Conservation (phyloP, 129 eudicot species). For the Pseudognaphalium luteoalbum region DNA sequence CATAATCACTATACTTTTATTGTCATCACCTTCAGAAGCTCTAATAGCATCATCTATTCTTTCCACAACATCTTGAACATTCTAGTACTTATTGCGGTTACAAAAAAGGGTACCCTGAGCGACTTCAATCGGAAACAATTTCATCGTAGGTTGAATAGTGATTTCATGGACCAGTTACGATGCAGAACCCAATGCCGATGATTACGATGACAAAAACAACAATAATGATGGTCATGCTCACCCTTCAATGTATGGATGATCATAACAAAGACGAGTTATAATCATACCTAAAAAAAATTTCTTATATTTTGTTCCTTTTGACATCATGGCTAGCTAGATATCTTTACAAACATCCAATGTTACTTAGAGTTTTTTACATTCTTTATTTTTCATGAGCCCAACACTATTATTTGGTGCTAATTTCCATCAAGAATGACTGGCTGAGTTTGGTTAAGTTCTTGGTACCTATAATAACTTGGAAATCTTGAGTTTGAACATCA, state of each 20-base stretch:
- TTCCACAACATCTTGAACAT: too few relatives aligned
- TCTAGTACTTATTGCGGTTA: too few relatives aligned
- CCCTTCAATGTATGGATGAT: background rate
- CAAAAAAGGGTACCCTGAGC: too few relatives aligned
- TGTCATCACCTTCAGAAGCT: too few relatives aligned
- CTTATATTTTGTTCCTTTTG: background rate
- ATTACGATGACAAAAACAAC: too few relatives aligned
- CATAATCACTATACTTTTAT: too few relatives aligned
- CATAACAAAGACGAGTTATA: slow-evolving; percentile 53
- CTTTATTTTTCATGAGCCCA: background rate
- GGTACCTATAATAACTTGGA: too few relatives aligned
- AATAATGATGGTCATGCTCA: too few relatives aligned
- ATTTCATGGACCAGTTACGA: slow-evolving; percentile 50
- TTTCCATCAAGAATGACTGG: background rate
- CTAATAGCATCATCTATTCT: too few relatives aligned
- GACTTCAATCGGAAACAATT: too few relatives aligned
- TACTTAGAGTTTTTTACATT: background rate
- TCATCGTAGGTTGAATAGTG: background rate
- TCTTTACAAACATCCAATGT: slow-evolving; percentile 22
- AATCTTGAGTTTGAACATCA: too few relatives aligned
- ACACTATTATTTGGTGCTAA: background rate
- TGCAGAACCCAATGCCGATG: slow-evolving; percentile 44
- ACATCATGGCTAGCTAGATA: slow-evolving; percentile 22
- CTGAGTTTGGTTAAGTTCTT: too few relatives aligned
- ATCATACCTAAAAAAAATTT: background rate